These are phyloP conservation scores for Penicillium crustosum DNA, from an alignment of 2,329 filamentous ascomycete genomes.

Conservation along the genomic window DNA sequence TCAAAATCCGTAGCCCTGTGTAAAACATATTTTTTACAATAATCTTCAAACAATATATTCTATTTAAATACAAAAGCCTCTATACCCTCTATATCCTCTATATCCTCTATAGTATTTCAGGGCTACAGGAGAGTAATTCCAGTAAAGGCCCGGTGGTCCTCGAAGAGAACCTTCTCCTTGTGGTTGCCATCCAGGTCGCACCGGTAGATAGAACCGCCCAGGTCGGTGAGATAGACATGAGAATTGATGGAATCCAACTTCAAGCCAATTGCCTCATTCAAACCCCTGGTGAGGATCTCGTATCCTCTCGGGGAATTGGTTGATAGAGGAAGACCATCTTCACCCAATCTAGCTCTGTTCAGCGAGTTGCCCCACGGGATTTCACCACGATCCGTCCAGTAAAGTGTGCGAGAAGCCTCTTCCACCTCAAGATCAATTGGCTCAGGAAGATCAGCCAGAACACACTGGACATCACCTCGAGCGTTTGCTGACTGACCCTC, in stretches of 20 bases:
- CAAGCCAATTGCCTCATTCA: constrained; percentile 31
- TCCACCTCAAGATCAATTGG: constrained; percentile 60
- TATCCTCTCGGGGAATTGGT: neutral
- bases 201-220: constrained; percentile 23
- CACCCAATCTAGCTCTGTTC: constrained; percentile 40
- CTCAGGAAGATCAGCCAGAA: constrained; percentile 52
- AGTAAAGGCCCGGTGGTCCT: constrained; percentile 20
- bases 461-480: constrained; percentile 45
- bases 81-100: too few species aligned
- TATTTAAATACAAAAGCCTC: too few species aligned
- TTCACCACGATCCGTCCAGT: constrained; percentile 63
- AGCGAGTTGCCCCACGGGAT: constrained; percentile 55
- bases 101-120: neutral
- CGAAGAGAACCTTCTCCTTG: constrained; percentile 1
- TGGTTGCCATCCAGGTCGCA: constrained; percentile 18
- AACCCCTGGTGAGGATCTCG: constrained; percentile 23
- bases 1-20: too few species aligned
- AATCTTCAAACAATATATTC: neutral
- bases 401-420: constrained; percentile 45
- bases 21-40: too few species aligned
- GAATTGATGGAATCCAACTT: constrained; percentile 22
- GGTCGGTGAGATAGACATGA: constrained; percentile 29
- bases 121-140: constrained; percentile 11
- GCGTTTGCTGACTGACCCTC: constrained; percentile 32
- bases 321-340: neutral